Base-by-base conservation (phyloP, 2,329 filamentous ascomycete species). In the Colletotrichum siamense region DNA sequence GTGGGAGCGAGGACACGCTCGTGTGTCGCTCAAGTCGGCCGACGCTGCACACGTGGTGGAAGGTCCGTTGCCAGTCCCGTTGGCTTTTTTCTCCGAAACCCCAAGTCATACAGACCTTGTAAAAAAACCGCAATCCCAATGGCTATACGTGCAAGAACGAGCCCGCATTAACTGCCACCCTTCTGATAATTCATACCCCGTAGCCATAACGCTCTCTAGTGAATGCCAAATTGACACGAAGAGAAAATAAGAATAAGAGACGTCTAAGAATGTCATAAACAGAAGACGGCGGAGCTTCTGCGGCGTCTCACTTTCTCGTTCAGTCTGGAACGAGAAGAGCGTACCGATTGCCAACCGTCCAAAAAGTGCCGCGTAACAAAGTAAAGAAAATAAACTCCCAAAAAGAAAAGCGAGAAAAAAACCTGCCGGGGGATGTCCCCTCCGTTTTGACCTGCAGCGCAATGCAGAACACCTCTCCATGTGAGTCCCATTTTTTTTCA, bases 391-490 rank as follows among this genome's bases (percentile, higher is more conserved):
- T 79, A 78, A 71, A 79, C 80, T 77, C 77, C 79, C 75, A 70
- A 71, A 72, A 52, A 77, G 67, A 74, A 64, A 71, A 57, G 75
- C 69, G 73, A 75, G 76, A 44, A 71, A 72, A 63, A 77, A 72
- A 74, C 65, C 71, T 64, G 70, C 59, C 62, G 69, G 65, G 59
- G 34, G 15, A 22, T 59, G n/a, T 69, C 36, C 39, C 78, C 75
- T 79, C 78, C 78, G 52, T 82, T 84, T 82, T 83, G 80, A 81
- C 82, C 83, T 83, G 83, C 84, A 78, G 80, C 78, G 79, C 79
- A 82, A 86, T 86, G 85, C 84, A 85, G 82, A 78, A 84, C 79
- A 79, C 79, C 79, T 64, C 80, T 71, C 84, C 83, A 76, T 85
- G 76, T 83, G 77, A 79, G 67, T 77, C 81, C 80, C 66, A 52